Conservation (phyloP, 768 basidiomycete genomes). For the Lanmaoa pseudosensibilis region DNA sequence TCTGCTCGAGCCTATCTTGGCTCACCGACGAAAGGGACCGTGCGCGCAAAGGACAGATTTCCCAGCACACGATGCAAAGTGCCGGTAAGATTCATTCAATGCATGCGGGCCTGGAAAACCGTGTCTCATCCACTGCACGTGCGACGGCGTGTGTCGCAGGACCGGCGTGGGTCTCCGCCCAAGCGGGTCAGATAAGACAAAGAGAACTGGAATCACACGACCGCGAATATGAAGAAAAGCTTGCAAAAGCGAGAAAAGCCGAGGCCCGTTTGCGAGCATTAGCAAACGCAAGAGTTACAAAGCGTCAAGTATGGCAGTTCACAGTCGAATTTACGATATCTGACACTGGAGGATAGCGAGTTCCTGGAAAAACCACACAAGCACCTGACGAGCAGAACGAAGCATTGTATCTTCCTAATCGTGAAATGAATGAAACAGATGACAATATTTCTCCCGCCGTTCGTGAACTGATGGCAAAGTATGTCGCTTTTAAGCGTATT, state of each 20-base stretch:
- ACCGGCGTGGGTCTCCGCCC: slow-evolving; percentile 75
- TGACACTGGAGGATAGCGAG: slow-evolving; percentile 26
- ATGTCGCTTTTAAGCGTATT: slow-evolving; percentile 15
- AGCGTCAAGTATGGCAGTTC: slow-evolving; percentile 51
- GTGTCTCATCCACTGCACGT: slow-evolving; percentile 23
- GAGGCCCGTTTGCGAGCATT: slow-evolving; percentile 57
- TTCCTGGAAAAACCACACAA: slow-evolving; percentile 11
- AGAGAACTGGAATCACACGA: slow-evolving; percentile 70
- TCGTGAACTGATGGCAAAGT: slow-evolving; percentile 80
- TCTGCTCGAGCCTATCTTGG: slow-evolving; percentile 78
- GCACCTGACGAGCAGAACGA: slow-evolving; percentile 48
- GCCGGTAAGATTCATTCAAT: slow-evolving; percentile 19
- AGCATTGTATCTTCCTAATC: slow-evolving; percentile 72
- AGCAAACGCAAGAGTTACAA: slow-evolving; percentile 56
- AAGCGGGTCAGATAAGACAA: slow-evolving; percentile 63
- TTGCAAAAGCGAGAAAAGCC: slow-evolving; percentile 59
- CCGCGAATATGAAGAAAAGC: slow-evolving; percentile 57
- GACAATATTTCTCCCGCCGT: slow-evolving; percentile 77
- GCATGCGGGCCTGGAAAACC: slow-evolving; percentile 3
- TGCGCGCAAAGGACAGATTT: slow-evolving; percentile 63
- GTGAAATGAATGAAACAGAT: slow-evolving; percentile 33
- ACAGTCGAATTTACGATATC: not conserved
- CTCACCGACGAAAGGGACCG: slow-evolving; percentile 67
- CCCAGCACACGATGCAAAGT: slow-evolving; percentile 28
- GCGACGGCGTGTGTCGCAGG: slow-evolving; percentile 32